Conservation (phyloP, 2,329 filamentous ascomycete genomes). For the Fusarium hostae region DNA sequence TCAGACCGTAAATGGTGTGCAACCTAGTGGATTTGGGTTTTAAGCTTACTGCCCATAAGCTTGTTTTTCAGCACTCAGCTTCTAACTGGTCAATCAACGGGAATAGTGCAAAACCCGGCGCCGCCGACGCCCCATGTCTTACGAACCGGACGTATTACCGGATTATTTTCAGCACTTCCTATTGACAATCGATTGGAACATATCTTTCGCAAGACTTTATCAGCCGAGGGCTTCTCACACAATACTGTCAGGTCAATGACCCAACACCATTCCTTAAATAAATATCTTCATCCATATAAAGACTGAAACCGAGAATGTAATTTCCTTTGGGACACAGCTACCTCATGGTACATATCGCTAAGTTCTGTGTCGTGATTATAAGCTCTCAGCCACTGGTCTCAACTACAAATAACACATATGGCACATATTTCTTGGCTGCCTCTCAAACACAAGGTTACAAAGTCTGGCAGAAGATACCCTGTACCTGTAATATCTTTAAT, state of each 20-base stretch:
- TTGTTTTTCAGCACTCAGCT: constrained; percentile 23
- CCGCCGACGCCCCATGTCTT: neutral
- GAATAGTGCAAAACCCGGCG: constrained; percentile 10
- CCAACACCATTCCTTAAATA: neutral
- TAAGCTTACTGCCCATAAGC: constrained; percentile 31
- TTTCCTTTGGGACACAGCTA: neutral
- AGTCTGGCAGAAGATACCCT: neutral
- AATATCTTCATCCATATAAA: rapidly evolving
- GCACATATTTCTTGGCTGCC: neutral
- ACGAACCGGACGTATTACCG: neutral
- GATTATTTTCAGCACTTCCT: neutral
- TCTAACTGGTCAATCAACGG: constrained; percentile 12
- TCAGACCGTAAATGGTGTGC: neutral
- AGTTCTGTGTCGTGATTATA: too few relatives aligned
- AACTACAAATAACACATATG: neutral
- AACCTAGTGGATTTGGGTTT: constrained; percentile 1
- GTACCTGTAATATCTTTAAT: too few relatives aligned
- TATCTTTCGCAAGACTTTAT: neutral
- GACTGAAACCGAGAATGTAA: rapidly evolving
- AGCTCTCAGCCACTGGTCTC: too few relatives aligned
- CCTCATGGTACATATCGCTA: too few relatives aligned
- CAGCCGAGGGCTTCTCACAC: too few relatives aligned
- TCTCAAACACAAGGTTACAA: neutral
- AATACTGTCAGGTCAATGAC: neutral
- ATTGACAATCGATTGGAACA: neutral